Evolutionary conservation across 345 rosid genomes (phyloP).

Genomic region (Brassica cretica): DNA sequence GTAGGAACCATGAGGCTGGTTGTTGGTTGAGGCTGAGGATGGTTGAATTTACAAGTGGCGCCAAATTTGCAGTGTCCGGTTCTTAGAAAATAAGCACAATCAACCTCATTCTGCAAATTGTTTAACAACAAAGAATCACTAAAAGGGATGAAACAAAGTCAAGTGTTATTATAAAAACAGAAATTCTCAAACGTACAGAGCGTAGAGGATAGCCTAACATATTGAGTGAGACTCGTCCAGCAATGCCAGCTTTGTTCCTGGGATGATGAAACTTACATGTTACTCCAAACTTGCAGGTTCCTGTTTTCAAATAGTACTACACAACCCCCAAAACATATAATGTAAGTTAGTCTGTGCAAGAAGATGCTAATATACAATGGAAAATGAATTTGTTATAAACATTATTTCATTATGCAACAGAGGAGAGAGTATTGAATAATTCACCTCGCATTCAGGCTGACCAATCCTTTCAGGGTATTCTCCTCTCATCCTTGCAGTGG

Average conservation of each 20-base stretch:
- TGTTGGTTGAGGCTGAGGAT: slow-evolving; percentile 93
- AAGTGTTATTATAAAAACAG: too few relatives aligned
- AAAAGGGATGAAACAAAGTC: background rate
- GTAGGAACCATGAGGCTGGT: slow-evolving; percentile 87
- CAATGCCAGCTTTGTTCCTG: slow-evolving; percentile 89
- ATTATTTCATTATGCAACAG: too few relatives aligned
- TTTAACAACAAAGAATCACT: slow-evolving; percentile 7
- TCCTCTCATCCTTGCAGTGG: slow-evolving; percentile 88
- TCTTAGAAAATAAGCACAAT: slow-evolving; percentile 91
- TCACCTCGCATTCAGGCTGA: slow-evolving; percentile 96
- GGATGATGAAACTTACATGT: slow-evolving; percentile 99
- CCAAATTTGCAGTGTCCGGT: slow-evolving; percentile 98
- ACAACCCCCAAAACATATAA: slow-evolving; percentile 24
- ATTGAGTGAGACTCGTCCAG: slow-evolving; percentile 88
- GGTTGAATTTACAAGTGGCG: slow-evolving; percentile 91
- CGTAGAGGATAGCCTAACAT: slow-evolving; percentile 91
- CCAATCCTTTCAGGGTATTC: slow-evolving; percentile 96
- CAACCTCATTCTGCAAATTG: slow-evolving; percentile 69
- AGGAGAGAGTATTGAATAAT: background rate
- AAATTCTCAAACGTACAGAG: slow-evolving; percentile 50
- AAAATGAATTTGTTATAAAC: too few relatives aligned
- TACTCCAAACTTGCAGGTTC: slow-evolving; percentile 99
- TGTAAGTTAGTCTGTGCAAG: slow-evolving; percentile 12
- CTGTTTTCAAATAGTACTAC: slow-evolving; percentile 95
- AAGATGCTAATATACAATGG: background rate